Evolutionary conservation across 2,329 filamentous ascomycete genomes (phyloP), one percentile per base, ranked within the genome.

Genomic region (Botrytis fragariae): DNA sequence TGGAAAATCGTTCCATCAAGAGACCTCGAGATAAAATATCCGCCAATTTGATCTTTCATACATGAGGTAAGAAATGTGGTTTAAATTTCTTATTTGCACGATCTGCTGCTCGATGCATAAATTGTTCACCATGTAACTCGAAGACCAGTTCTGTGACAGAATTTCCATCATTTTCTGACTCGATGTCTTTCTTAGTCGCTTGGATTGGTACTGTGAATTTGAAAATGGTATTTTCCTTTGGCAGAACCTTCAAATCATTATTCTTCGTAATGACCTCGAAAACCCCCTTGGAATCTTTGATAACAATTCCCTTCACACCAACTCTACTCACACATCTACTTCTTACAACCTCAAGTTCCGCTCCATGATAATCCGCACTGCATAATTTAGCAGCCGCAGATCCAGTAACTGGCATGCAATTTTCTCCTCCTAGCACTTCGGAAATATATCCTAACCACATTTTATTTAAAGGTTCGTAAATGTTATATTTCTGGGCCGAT

Each of bases 31-130:
- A 12, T 20, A 20, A 37, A 45, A 18, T 16, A n/a, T n/a, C 9
- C 14, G 22, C 32, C 18, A n/a, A 69, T 20, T 25, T 51, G 22
- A 25, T 9, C 22, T 45, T 71, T 92, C 85, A 97, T 22, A 97
- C 82, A 76, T 93, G 90, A 67, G 90, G 87, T 75, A 94, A 85
- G 79, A 93, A 94, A 81, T 95, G 94, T 80, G 89, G 87, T 83
- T 96, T 97, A 83, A 97, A 97, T 84, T 97, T 98, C 84, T 90
- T 94, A 79, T 92, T 97, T 67, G 94, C 93, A 35, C 96, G 86
- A 81, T 98, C 95, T 25, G 92, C 90, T 3, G 95, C 91, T 18
- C 94, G 87, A 77, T 91, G 89, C 85, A 94, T 90, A 79, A 98
- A 95, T 80, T 97, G 93, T 78, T 94, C 92, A 4, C 96, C 96